A percentile compares a stretch with the other conserved stretches of the same genome.
Conservation (phyloP, 208 protist genomes). For the Trichomonas tenax region DNA sequence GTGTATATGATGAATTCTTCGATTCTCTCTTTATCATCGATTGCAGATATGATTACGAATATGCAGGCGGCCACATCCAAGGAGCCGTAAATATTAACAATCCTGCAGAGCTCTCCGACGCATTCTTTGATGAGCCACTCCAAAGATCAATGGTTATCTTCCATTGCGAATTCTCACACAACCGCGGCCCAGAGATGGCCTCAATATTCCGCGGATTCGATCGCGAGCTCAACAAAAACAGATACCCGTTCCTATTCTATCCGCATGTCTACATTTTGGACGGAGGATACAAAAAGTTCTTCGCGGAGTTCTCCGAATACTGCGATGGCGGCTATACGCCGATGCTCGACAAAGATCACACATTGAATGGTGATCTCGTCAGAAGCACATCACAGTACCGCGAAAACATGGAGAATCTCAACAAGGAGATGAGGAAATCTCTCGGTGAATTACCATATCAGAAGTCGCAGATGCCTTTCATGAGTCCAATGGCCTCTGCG, state of each 20-base stretch:
- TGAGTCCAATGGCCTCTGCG: background rate
- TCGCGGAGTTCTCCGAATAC: background rate
- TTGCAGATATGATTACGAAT: conserved; percentile 32
- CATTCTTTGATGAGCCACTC: background rate
- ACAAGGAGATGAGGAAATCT: background rate
- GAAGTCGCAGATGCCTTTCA: background rate
- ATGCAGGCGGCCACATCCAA: conserved; percentile 27
- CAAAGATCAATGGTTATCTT: background rate
- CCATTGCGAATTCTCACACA: conserved; percentile 31
- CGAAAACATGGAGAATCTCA: background rate
- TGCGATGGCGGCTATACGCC: background rate
- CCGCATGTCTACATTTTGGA: background rate
- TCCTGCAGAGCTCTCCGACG: background rate
- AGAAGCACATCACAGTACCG: background rate
- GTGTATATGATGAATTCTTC: background rate
- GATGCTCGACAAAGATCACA: background rate
- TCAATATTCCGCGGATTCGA: background rate
- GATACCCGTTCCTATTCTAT: background rate
- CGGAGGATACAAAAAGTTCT: background rate
- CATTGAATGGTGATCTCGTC: background rate
- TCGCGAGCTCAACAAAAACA: background rate
- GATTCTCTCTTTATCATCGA: conserved; percentile 24
- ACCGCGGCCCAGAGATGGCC: conserved; percentile 15
- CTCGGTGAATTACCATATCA: background rate
- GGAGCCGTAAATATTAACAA: conserved; percentile 20